Conservation (phyloP, 225 moss, liverwort and hornwort genomes). For the Polytrichum commune region DNA sequence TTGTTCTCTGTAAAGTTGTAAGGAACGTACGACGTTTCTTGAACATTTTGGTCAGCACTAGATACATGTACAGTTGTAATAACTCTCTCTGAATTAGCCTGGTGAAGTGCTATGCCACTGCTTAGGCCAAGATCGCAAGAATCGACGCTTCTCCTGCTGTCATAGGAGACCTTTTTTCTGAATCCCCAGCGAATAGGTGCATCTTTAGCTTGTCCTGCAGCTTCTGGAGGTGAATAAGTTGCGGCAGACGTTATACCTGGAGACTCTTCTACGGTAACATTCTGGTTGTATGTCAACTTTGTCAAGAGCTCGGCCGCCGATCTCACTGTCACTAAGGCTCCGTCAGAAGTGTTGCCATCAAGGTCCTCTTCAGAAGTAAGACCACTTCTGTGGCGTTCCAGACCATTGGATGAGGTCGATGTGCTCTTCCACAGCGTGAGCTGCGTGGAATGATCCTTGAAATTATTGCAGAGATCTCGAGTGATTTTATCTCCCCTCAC, state of each 20-base stretch:
- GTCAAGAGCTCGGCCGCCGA: constrained; percentile 52
- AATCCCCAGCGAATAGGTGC: constrained; percentile 55
- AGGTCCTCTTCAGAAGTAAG: constrained; percentile 36
- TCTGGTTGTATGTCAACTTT: constrained; percentile 22
- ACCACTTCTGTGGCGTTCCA: constrained; percentile 32
- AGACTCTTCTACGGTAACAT: constrained; percentile 12
- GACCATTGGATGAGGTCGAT: constrained; percentile 11
- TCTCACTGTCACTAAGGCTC: constrained; percentile 29
- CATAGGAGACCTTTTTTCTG: constrained; percentile 53
- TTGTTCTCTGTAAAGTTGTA: constrained; percentile 12
- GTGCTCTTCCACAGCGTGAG: constrained; percentile 22
- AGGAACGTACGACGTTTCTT: constrained; percentile 6
- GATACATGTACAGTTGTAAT: background rate
- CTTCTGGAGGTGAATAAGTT: constrained; percentile 6
- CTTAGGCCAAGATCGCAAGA: constrained; percentile 39
- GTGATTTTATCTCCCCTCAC: constrained; percentile 27
- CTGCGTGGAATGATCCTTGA: constrained; percentile 8
- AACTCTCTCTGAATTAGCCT: constrained; percentile 17
- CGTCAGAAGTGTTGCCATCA: constrained; percentile 11
- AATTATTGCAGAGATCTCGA: constrained; percentile 33
- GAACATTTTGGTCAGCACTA: constrained; percentile 8
- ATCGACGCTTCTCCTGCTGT: constrained; percentile 37
- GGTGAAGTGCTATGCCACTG: constrained; percentile 19
- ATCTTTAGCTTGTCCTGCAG: constrained; percentile 5
- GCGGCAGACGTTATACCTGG: constrained; percentile 7